Conservation (phyloP, 2,329 filamentous ascomycete species). For the Didymella pomorum region DNA sequence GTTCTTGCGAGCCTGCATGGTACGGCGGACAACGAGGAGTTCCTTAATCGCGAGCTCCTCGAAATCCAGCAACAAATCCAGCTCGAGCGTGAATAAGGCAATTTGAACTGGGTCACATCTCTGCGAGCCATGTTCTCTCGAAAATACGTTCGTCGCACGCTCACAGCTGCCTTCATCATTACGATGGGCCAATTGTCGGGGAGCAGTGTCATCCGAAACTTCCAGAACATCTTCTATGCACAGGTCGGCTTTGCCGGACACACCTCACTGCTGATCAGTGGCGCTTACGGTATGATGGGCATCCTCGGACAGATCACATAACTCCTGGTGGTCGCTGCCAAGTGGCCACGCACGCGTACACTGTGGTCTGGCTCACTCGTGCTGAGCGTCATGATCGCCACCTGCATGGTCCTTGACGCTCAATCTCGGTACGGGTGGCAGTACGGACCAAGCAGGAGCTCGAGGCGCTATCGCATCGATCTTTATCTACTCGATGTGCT, state of each 20-base stretch:
- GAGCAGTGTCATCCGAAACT: slow-evolving; percentile 8
- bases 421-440: background rate
- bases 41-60: background rate
- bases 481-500: background rate
- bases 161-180: slow-evolving; percentile 10
- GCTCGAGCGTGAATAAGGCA: background rate
- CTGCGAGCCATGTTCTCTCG: slow-evolving; percentile 4
- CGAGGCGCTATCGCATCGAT: background rate
- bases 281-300: background rate
- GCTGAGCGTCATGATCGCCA: background rate
- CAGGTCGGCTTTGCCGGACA: background rate
- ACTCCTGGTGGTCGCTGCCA: background rate
- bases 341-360: background rate
- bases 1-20: background rate
- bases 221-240: slow-evolving; percentile 9
- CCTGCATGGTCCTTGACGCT: background rate
- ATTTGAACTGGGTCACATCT: too few relatives aligned
- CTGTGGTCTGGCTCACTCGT: background rate
- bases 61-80: background rate
- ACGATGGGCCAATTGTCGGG: slow-evolving; percentile 9
- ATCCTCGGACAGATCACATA: background rate
- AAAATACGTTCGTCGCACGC: slow-evolving; percentile 8
- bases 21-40: background rate
- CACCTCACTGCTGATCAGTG: background rate
- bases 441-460: background rate